These are phyloP conservation scores for Apiospora pterosperma DNA, from an alignment of 2,329 filamentous ascomycete genomes.

Conservation along the genomic window DNA sequence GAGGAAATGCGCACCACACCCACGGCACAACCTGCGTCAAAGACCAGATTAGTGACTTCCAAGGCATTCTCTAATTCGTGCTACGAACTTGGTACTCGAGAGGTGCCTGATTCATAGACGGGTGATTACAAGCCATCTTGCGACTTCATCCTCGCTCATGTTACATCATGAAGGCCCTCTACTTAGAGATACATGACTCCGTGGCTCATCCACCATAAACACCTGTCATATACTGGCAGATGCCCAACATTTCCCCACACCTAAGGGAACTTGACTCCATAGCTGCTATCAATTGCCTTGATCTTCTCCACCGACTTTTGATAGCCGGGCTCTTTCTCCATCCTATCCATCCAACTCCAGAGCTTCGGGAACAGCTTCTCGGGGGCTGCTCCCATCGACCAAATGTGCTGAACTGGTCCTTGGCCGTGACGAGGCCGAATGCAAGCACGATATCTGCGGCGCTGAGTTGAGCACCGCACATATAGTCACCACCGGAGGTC, in stretches of 20 bases:
- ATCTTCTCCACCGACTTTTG: conserved; percentile 46
- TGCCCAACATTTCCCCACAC: too few relatives aligned
- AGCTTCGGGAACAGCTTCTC: conserved; percentile 39
- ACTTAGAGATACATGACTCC: not conserved
- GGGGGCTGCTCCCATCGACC: conserved; percentile 40
- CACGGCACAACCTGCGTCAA: not conserved
- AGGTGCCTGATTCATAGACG: not conserved
- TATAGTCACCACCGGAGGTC: conserved; percentile 41
- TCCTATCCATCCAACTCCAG: conserved; percentile 41
- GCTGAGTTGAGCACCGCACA: conserved; percentile 47
- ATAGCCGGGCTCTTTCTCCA: conserved; percentile 47
- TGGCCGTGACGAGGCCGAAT: conserved; percentile 46
- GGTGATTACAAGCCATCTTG: not conserved
- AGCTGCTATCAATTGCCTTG: conserved; percentile 42
- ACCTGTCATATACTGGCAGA: not conserved
- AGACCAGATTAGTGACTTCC: not conserved
- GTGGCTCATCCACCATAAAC: not conserved
- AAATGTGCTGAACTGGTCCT: conserved; percentile 35
- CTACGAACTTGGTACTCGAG: not conserved
- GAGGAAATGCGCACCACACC: not conserved
- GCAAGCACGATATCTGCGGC: conserved; percentile 53
- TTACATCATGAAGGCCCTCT: not conserved
- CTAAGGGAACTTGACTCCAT: conserved; percentile 23
- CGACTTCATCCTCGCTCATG: not conserved
- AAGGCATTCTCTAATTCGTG: not conserved